Conservation (phyloP, 805 yeast genomes). For the Candida gorgasii region DNA sequence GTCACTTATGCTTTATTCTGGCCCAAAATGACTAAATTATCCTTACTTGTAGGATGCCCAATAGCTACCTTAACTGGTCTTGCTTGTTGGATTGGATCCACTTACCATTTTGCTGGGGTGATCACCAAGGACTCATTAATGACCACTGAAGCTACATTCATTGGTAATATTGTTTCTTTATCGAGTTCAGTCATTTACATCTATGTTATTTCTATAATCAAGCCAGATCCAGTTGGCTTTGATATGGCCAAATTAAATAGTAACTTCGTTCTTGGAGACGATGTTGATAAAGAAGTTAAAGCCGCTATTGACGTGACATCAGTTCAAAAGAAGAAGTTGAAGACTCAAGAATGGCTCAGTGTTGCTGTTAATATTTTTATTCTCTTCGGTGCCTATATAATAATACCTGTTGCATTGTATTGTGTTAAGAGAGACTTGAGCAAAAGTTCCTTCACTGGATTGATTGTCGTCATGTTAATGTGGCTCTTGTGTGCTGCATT, state of each 20-base stretch:
- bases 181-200: constrained; percentile 32
- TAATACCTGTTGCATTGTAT: constrained; percentile 72
- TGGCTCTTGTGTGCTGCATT: constrained; percentile 74
- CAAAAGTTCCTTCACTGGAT: constrained; percentile 78
- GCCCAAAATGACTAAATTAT: constrained; percentile 34
- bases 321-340: constrained; percentile 2
- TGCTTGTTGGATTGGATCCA: constrained; percentile 37
- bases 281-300: constrained; percentile 14
- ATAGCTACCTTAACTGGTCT: constrained; percentile 38
- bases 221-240: constrained; percentile 13
- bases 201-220: constrained; percentile 9
- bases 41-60: constrained; percentile 40
- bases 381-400: constrained; percentile 11
- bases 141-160: constrained; percentile 41
- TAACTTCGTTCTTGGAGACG: constrained; percentile 13
- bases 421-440: constrained; percentile 77
- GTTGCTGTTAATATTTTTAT: constrained; percentile 7
- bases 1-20: constrained; percentile 25
- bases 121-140: constrained; percentile 34
- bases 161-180: constrained; percentile 41
- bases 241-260: constrained; percentile 10
- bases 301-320: constrained; percentile 8
- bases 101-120: constrained; percentile 37
- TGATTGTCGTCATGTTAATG: constrained; percentile 79
- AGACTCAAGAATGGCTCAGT: constrained; percentile 10